These are phyloP conservation scores for Apodospora peruviana DNA, from an alignment of 495 filamentous ascomycete genomes.

Conservation along the genomic window DNA sequence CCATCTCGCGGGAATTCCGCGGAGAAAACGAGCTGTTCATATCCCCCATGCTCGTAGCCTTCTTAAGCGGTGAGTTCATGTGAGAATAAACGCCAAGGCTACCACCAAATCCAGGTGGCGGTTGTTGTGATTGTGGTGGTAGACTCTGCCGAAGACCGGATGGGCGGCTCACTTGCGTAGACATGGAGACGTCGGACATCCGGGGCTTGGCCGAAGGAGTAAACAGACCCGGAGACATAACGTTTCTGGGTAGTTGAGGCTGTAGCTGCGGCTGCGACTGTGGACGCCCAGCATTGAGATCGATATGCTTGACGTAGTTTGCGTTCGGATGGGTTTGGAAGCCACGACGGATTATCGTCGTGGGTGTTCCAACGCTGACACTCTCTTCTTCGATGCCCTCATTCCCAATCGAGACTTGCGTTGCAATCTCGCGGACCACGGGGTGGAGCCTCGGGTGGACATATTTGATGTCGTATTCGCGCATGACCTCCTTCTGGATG, in stretches of 20 bases:
- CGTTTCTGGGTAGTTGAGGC: neutral
- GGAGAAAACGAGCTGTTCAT: conserved; percentile 35
- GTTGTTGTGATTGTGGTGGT: conserved; percentile 6
- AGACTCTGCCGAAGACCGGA: conserved; percentile 14
- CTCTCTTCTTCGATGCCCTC: conserved; percentile 41
- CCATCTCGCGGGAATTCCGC: conserved; percentile 50
- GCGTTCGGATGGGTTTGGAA: conserved; percentile 86
- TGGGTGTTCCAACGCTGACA: conserved; percentile 71
- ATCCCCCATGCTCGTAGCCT: conserved; percentile 45
- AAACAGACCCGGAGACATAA: conserved; percentile 1
- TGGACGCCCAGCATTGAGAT: conserved; percentile 51
- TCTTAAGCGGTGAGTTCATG: conserved; percentile 74
- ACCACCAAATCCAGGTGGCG: conserved; percentile 48
- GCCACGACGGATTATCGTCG: conserved; percentile 69
- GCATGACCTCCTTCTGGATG: conserved; percentile 84
- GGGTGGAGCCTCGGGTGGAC: conserved; percentile 85
- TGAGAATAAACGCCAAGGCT: conserved; percentile 76
- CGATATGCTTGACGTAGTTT: conserved; percentile 73
- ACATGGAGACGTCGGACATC: conserved; percentile 3
- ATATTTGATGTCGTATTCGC: conserved; percentile 94
- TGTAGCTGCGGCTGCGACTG: conserved; percentile 14
- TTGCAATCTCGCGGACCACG: conserved; percentile 76
- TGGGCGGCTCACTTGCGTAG: conserved; percentile 2
- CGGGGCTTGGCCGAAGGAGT: neutral
- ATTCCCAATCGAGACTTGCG: conserved; percentile 54